Evolutionary conservation across 2,329 filamentous ascomycete species (phyloP).

Genomic region (Phoma sp.): DNA sequence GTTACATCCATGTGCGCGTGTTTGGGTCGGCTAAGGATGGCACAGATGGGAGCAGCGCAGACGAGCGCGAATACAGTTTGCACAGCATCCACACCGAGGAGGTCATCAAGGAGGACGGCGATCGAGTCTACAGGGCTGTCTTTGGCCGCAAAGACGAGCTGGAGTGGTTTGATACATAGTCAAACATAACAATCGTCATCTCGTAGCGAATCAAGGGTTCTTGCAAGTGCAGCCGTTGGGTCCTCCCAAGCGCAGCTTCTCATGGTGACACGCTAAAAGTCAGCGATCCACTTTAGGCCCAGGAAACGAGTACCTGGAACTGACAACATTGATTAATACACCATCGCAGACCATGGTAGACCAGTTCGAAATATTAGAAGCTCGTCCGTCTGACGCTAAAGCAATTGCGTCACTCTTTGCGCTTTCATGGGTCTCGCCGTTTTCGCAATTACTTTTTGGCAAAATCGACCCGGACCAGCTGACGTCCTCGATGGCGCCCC

Average conservation of each 20-base stretch:
- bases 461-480: slow-evolving; percentile 24
- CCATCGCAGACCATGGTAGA: background rate
- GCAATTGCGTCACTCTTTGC: slow-evolving; percentile 35
- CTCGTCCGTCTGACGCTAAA: slow-evolving; percentile 17
- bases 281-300: background rate
- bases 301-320: no score
- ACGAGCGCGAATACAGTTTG: slow-evolving; percentile 41
- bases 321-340: background rate
- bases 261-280: background rate
- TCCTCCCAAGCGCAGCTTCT: no score
- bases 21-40: slow-evolving; percentile 42
- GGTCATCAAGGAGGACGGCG: slow-evolving; percentile 35
- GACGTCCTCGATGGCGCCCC: slow-evolving; percentile 27
- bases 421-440: slow-evolving; percentile 34
- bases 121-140: slow-evolving; percentile 41
- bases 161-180: slow-evolving; percentile 45
- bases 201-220: no score
- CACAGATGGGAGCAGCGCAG: slow-evolving; percentile 39
- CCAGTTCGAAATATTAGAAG: slow-evolving; percentile 13
- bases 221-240: no score
- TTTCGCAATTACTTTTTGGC: slow-evolving; percentile 36
- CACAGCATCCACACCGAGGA: slow-evolving; percentile 47
- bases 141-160: slow-evolving; percentile 38
- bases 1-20: slow-evolving; percentile 41
- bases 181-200: background rate